phyloP scores from a whole-genome alignment of 2,329 filamentous ascomycete genomes.

The Cordyceps cateniannulata region DNA sequence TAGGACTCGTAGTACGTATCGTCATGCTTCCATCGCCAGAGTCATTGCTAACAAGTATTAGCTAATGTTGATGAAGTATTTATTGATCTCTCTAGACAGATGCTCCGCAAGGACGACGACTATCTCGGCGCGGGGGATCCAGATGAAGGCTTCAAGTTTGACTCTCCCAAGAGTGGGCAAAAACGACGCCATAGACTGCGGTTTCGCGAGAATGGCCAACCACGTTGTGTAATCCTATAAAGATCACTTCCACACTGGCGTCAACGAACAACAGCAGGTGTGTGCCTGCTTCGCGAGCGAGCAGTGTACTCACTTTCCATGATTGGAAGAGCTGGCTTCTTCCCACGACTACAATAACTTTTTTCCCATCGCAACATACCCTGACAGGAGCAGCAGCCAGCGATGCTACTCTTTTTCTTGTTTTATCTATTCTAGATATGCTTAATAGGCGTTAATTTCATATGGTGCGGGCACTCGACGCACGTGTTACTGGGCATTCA shows the following conservation, averaged over 20 bases:
- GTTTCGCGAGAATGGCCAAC: conserved; percentile 26
- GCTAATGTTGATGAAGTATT: conserved; percentile 90
- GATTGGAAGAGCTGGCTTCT: neutral
- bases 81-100: conserved; percentile 75
- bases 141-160: conserved; percentile 37
- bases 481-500: neutral
- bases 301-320: neutral
- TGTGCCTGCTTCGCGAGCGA: neutral
- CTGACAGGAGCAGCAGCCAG: neutral
- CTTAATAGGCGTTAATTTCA: neutral
- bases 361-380: neutral
- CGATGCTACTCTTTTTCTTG: neutral
- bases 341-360: neutral
- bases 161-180: conserved; percentile 23
- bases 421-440: neutral
- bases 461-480: neutral
- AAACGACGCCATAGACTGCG: conserved; percentile 25
- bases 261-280: neutral
- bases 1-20: conserved; percentile 57
- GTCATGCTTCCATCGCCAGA: neutral
- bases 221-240: conserved; percentile 39
- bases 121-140: conserved; percentile 27
- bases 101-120: conserved; percentile 65
- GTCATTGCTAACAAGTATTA: conserved; percentile 25
- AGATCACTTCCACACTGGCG: too few species aligned